Base-by-base conservation (phyloP, 1,284 basidiomycete species). In the Cutaneotrichosporon sp. region DNA sequence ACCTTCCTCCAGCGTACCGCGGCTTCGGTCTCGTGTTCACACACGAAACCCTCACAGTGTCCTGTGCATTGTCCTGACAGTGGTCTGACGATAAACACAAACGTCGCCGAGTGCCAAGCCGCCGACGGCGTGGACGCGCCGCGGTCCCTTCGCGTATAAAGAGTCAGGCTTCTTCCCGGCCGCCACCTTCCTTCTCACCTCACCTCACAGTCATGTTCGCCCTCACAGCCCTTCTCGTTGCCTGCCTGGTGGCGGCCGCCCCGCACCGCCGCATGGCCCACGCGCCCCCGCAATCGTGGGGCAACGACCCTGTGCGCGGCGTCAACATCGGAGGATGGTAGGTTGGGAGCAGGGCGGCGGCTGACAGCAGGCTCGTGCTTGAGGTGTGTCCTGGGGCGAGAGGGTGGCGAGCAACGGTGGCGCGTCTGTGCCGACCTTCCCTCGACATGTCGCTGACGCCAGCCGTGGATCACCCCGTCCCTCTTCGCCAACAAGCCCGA, bases 281-380 rank as follows among this genome's bases (percentile, higher is more conserved):
- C 6, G 47, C 47, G 14, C 47, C 47, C 16, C 8, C 25, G 4
- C 77, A 78, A 46, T 56, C 58, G 20, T 78, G 73, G 67, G 76
- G 75, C 18, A 33, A 54, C n/a, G 68, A 64, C 46, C 70, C 71
- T 2, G 71, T 79, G 62, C 67, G 78, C 59, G 78, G 78, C 0
- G 78, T 80, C 29, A 80, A 79, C 57, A 67, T 76, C 1, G 77
- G 78, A n/a, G 77, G 77, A 54, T 79, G 78, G 78, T 76, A 61
- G 69, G 75, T 70, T 36, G 10, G 6, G 5, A 36, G 22, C 16
- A 33, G 2, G 4, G 34, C 13, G 34, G 20, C 2, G n/a, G 34
- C 62, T 60, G 51, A 59, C 58, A 31, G 2, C 58, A 76, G 75
- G 75, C 68, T 78, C 18, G 72, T 78, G 4, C 60, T 77, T 4